These are phyloP conservation scores for Solanum pinnatisectum DNA, from an alignment of 257 asterid species.

Conservation along the genomic window DNA sequence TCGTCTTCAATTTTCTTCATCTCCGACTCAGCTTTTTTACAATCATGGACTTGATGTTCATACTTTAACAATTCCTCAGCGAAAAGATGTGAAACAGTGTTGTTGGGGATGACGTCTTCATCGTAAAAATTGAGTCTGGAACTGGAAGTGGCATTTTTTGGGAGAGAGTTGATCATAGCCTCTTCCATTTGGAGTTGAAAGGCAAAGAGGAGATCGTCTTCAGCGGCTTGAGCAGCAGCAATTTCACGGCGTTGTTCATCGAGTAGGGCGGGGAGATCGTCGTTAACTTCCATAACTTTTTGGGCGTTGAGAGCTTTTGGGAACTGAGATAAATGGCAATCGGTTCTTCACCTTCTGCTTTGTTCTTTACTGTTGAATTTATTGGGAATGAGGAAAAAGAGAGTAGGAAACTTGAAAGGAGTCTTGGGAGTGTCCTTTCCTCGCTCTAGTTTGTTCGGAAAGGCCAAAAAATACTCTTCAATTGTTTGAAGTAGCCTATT, in stretches of 20 bases:
- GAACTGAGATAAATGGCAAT: neutral
- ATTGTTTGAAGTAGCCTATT: too few species aligned
- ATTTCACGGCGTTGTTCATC: conserved; percentile 19
- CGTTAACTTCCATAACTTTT: conserved; percentile 6
- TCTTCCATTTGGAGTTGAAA: conserved; percentile 45
- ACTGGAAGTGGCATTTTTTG: neutral
- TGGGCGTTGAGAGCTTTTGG: neutral
- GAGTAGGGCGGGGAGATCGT: conserved; percentile 11
- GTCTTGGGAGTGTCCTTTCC: too few species aligned
- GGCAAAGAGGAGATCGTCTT: conserved; percentile 19
- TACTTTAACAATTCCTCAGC: conserved; percentile 11
- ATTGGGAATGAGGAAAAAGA: too few species aligned
- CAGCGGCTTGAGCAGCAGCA: neutral
- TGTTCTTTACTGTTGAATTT: neutral
- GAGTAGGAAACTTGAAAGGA: neutral
- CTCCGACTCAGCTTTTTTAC: conserved; percentile 5
- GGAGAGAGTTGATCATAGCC: conserved; percentile 36
- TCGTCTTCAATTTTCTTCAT: conserved; percentile 21
- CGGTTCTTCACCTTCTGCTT: neutral
- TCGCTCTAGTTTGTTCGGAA: too few species aligned
- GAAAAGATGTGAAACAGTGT: conserved; percentile 6
- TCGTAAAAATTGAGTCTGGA: neutral
- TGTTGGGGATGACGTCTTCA: conserved; percentile 12
- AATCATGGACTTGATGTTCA: conserved; percentile 27
- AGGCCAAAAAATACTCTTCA: too few species aligned